A percentile compares a stretch with the other conserved stretches of the same genome.
phyloP scores from a whole-genome alignment of 2,329 filamentous ascomycete species.

The Decorospora gaudefroyi region DNA sequence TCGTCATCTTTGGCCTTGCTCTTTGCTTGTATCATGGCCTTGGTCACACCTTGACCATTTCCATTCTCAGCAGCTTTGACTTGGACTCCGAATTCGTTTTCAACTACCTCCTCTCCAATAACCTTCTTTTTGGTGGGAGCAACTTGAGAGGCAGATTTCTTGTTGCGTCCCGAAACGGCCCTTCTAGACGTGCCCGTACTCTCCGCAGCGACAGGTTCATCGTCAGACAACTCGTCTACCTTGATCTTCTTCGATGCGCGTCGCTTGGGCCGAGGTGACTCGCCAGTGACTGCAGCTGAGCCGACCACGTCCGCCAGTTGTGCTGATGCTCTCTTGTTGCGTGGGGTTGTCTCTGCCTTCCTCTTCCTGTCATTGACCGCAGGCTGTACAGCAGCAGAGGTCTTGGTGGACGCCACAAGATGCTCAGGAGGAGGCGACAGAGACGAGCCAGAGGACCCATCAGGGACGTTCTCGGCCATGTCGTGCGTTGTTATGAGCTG shows the following conservation, averaged over 20 bases:
- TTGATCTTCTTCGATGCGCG: constrained; percentile 24
- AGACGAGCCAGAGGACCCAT: constrained; percentile 27
- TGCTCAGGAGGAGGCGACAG: constrained; percentile 31
- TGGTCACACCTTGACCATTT: too few species aligned
- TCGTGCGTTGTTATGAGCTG: background rate
- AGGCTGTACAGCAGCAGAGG: constrained; percentile 10
- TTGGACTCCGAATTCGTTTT: background rate
- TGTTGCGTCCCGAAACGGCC: background rate
- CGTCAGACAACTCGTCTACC: constrained; percentile 23
- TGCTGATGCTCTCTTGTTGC: constrained; percentile 16
- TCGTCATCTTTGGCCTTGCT: constrained; percentile 5
- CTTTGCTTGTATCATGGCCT: background rate
- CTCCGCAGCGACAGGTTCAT: constrained; percentile 16
- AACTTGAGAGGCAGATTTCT: background rate
- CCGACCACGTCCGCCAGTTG: constrained; percentile 8
- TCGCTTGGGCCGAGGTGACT: constrained; percentile 20
- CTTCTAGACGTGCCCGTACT: constrained; percentile 16
- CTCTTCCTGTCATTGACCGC: constrained; percentile 30
- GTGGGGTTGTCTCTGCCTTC: constrained; percentile 30
- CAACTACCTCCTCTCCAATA: background rate
- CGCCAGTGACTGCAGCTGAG: constrained; percentile 3
- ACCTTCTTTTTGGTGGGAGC: constrained; percentile 7
- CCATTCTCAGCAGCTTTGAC: constrained; percentile 10
- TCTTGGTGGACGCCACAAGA: constrained; percentile 6
- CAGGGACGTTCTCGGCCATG: constrained; percentile 27